Evolutionary conservation across 352 stramenopile species (phyloP).

Genomic region (Pythium periplocum): DNA sequence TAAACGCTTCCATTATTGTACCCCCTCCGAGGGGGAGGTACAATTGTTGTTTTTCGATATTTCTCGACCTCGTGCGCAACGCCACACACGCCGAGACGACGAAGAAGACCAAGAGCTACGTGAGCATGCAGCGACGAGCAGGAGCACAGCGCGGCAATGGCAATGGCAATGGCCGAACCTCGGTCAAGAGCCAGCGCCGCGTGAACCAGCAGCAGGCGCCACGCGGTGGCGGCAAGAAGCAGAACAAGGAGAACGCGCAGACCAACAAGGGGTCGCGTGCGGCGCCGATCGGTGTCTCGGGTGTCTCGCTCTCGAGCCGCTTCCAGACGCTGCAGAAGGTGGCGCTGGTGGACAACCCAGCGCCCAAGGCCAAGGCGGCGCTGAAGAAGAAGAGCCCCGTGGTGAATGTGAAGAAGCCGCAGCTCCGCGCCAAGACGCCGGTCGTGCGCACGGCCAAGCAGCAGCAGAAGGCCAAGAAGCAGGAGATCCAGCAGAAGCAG

Average conservation of each 20-base stretch:
- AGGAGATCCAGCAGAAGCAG: conserved; percentile 14
- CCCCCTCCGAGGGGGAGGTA: no score
- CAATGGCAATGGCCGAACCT: conserved; percentile 26
- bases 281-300: conserved; percentile 53
- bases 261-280: conserved; percentile 8
- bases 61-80: no score
- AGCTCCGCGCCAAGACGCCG: conserved; percentile 7
- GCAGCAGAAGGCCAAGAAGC: conserved; percentile 10
- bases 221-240: conserved; percentile 11
- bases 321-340: conserved; percentile 67
- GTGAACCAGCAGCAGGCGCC: conserved; percentile 25
- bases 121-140: conserved; percentile 9
- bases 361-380: conserved; percentile 2
- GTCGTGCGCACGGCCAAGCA: not conserved
- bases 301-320: conserved; percentile 64
- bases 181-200: conserved; percentile 54
- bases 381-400: conserved; percentile 14
- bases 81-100: no score
- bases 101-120: no score
- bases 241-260: conserved; percentile 15
- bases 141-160: conserved; percentile 8
- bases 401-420: conserved; percentile 17
- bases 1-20: no score
- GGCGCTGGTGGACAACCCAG: conserved; percentile 5
- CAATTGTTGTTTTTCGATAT: no score